A percentile compares a stretch with the other conserved stretches of the same genome.
These are phyloP conservation scores for Botryotinia convoluta DNA, from an alignment of 2,329 filamentous ascomycete genomes.

Conservation along the genomic window DNA sequence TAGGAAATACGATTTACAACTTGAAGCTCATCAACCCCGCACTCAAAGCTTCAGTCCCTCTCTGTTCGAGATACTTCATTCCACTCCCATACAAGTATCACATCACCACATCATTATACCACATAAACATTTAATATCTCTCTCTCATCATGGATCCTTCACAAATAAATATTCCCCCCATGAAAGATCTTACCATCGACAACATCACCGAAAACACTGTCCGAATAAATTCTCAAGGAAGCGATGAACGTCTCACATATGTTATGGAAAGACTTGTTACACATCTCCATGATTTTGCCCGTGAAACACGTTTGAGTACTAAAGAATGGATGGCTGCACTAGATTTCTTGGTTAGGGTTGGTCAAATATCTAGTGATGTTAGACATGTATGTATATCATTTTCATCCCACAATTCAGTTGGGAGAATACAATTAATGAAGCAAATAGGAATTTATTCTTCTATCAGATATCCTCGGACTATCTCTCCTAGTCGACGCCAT, in stretches of 20 bases:
- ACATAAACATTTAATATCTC: background rate
- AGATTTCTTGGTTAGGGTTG: conserved; percentile 67
- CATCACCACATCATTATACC: too few relatives aligned
- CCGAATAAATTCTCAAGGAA: conserved; percentile 69
- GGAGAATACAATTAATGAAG: background rate
- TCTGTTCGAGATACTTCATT: background rate
- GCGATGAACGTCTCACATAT: conserved; percentile 65
- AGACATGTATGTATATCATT: conserved; percentile 56
- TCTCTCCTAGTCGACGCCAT: conserved; percentile 79
- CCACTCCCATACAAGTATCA: background rate
- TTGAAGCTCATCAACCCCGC: background rate
- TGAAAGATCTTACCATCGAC: conserved; percentile 72
- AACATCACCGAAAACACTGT: conserved; percentile 78
- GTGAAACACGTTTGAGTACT: conserved; percentile 73
- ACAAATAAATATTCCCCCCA: conserved; percentile 41
- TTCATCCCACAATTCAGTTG: background rate
- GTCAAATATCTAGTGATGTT: conserved; percentile 71
- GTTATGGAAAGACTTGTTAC: conserved; percentile 70
- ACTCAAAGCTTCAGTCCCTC: background rate
- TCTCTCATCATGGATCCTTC: conserved; percentile 26
- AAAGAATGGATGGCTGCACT: conserved; percentile 76
- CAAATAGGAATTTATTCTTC: conserved; percentile 71
- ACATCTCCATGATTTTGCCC: conserved; percentile 78
- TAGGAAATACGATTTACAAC: background rate
- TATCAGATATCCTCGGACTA: conserved; percentile 76